phyloP scores from a whole-genome alignment of 2,329 filamentous ascomycete genomes.

The Lecanicillium sp. region DNA sequence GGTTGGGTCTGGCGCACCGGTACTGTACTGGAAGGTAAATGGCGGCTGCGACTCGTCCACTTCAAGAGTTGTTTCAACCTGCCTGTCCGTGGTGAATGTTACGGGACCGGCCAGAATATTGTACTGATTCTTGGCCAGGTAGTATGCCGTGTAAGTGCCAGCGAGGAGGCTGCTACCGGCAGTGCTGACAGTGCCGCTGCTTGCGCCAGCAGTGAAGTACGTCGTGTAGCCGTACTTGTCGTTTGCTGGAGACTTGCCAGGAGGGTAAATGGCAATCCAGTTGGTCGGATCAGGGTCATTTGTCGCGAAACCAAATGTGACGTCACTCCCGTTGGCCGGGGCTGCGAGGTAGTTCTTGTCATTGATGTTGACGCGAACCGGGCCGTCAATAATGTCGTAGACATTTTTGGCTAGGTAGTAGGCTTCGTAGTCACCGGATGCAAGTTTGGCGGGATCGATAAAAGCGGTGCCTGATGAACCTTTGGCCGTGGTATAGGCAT shows the following conservation, averaged over 20 bases:
- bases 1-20: constrained; percentile 6
- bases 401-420: constrained; percentile 5
- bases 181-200: neutral
- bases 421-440: constrained; percentile 5
- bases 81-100: too few relatives aligned
- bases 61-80: neutral
- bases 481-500: neutral
- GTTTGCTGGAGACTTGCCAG: neutral
- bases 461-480: constrained; percentile 2
- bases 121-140: constrained; percentile 4
- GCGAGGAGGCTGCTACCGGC: constrained; percentile 3
- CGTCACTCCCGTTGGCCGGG: neutral
- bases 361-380: neutral
- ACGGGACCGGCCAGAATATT: constrained; percentile 4
- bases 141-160: constrained; percentile 6
- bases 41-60: constrained; percentile 1
- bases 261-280: constrained; percentile 6
- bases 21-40: constrained; percentile 16
- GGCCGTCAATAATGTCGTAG: constrained; percentile 4
- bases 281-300: constrained; percentile 1
- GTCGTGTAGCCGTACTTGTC: neutral
- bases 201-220: neutral
- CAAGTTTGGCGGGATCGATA: constrained; percentile 1
- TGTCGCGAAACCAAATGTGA: constrained; percentile 5
- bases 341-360: neutral